Evolutionary conservation across 2,329 filamentous ascomycete species (phyloP).

Genomic region (Xylariaceae sp.): DNA sequence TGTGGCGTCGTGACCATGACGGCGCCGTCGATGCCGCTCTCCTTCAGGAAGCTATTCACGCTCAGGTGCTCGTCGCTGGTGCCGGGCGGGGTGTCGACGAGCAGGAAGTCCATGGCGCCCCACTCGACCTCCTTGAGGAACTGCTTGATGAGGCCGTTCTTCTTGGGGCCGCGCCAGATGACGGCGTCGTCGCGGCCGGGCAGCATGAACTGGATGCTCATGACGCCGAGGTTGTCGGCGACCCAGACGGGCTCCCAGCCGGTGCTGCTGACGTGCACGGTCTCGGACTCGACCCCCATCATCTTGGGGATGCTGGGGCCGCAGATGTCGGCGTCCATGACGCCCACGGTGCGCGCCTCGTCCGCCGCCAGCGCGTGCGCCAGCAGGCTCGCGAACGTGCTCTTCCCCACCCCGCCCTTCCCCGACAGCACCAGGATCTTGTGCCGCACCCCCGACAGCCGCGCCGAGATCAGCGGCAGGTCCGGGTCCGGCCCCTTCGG

Average conservation of each 20-base stretch:
- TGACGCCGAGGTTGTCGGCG: conserved; percentile 88
- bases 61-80: conserved; percentile 95
- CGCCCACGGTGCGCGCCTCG: conserved; percentile 76
- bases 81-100: conserved; percentile 94
- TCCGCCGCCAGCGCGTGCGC: conserved; percentile 88
- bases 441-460: conserved; percentile 80
- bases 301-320: conserved; percentile 97
- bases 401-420: conserved; percentile 96
- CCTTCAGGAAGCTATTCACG: conserved; percentile 88
- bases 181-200: conserved; percentile 92
- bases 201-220: conserved; percentile 98
- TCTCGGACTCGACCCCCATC: conserved; percentile 95
- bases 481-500: conserved; percentile 96
- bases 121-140: conserved; percentile 98
- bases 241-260: conserved; percentile 98
- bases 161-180: conserved; percentile 97
- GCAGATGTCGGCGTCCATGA: conserved; percentile 99
- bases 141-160: conserved; percentile 97
- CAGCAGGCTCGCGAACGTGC: conserved; percentile 86
- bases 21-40: conserved; percentile 90
- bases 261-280: conserved; percentile 83
- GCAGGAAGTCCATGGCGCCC: conserved; percentile 89
- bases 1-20: conserved; percentile 94
- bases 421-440: conserved; percentile 92
- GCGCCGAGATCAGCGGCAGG: conserved; percentile 82